Evolutionary conservation across 2,329 filamentous ascomycete species (phyloP).

Genomic region (Xylariales sp.): DNA sequence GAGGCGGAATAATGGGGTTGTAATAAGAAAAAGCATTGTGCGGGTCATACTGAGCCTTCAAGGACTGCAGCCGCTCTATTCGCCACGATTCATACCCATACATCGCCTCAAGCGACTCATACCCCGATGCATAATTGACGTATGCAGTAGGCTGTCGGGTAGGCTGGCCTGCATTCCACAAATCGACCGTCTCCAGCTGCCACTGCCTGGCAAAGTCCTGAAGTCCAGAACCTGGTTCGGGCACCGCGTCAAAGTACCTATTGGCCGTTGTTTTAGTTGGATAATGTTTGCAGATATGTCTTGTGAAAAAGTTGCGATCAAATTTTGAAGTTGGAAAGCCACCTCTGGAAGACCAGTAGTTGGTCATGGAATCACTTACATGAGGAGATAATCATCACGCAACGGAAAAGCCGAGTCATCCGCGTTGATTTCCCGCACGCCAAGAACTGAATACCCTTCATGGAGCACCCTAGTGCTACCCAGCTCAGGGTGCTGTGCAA

Average conservation of each 20-base stretch:
- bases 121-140: constrained; percentile 19
- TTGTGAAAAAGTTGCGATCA: too few relatives aligned
- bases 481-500: constrained; percentile 9
- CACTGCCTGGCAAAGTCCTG: constrained; percentile 7
- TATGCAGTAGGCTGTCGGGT: constrained; percentile 9
- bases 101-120: constrained; percentile 13
- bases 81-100: constrained; percentile 24
- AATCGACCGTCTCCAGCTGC: constrained; percentile 6
- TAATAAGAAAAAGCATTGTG: constrained; percentile 15
- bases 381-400: constrained; percentile 13
- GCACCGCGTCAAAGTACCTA: not conserved
- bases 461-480: constrained; percentile 9
- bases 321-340: not conserved
- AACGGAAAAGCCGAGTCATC: constrained; percentile 14
- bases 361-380: constrained; percentile 7
- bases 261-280: too few relatives aligned
- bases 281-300: too few relatives aligned
- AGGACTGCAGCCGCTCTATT: constrained; percentile 18
- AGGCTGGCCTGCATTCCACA: constrained; percentile 16
- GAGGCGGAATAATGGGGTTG: constrained; percentile 8
- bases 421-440: constrained; percentile 5
- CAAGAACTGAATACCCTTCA: constrained; percentile 20
- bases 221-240: not conserved
- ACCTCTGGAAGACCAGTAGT: not conserved
- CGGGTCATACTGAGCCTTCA: constrained; percentile 32